Evolutionary conservation across 1,284 basidiomycete genomes (phyloP), one percentile per base, ranked within the genome.

Genomic region (Pholiota adiposa): DNA sequence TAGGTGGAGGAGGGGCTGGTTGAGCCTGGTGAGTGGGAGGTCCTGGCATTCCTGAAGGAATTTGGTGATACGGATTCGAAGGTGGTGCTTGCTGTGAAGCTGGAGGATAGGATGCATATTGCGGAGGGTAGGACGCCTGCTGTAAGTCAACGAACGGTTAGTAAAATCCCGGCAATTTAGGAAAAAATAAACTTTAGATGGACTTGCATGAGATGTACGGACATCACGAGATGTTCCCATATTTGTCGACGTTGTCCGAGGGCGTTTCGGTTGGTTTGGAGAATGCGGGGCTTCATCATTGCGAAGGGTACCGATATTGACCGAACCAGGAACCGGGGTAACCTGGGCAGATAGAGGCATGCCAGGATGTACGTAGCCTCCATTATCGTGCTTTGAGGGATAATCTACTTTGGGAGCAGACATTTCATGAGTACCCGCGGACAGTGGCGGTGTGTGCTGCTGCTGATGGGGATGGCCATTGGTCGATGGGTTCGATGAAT

Each of bases 321-420:
- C 68, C 33, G 75, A 72, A 9, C 70, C 72, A 16, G 74, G 73
- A 23, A 75, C 67, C 4, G 76, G 73, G 25, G 72, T 69, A 14
- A 74, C 69, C 65, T 80, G 79, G 8, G 75, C 77, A 11, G 78
- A 80, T 51, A 79, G 64, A 16, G 79, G 78, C 19, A 79, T 64
- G 2, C 77, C 77, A 23, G 79, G 79, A 25, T 77, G 79, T 41
- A 73, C 66, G 66, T 80, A 80, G 16, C 72, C 72, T 7, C 69
- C 73, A 63, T 68, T 75, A 58, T 80, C 78, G 51, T 77, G 75
- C 64, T 78, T 79, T 33, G 74, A 69, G 29, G 72, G 56, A 65
- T 79, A 80, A 9, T 79, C 77, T 41, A 69, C 67, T 61, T 74
- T 73, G 11, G 70, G 63, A 18, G 72, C 59, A 4, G 65, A 46